phyloP scores from a whole-genome alignment of 306 rosid species.

The Fagus sylvatica region DNA sequence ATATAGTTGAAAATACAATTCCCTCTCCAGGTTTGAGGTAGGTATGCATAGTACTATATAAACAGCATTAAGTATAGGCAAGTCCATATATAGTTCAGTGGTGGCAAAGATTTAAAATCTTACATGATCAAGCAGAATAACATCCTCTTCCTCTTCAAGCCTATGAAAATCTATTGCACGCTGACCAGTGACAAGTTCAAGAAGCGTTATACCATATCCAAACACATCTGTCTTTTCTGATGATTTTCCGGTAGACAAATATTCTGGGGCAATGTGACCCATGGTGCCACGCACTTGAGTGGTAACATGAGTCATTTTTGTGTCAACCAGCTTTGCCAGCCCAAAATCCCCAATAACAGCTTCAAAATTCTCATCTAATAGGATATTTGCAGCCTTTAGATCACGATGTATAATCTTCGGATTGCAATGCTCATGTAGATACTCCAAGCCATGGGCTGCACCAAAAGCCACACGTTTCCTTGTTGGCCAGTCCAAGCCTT shows the following conservation, averaged over 20 bases:
- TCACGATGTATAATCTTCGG: conserved; percentile 96
- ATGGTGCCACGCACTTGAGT: conserved; percentile 95
- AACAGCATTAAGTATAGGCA: neutral
- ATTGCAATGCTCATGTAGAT: conserved; percentile 83
- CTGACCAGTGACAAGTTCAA: conserved; percentile 86
- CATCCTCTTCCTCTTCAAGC: conserved; percentile 92
- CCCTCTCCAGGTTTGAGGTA: too few relatives aligned
- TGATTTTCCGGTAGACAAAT: conserved; percentile 87
- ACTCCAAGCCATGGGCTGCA: conserved; percentile 72
- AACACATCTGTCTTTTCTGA: conserved; percentile 91
- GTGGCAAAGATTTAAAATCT: conserved; percentile 16
- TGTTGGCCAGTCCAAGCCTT: conserved; percentile 58
- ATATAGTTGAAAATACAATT: too few relatives aligned
- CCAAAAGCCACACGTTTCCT: conserved; percentile 57
- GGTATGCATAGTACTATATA: too few relatives aligned
- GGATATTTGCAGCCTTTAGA: conserved; percentile 91
- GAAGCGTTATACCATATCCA: conserved; percentile 94
- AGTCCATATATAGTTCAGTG: neutral
- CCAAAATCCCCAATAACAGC: conserved; percentile 96
- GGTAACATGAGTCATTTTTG: conserved; percentile 79
- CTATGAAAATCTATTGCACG: conserved; percentile 86
- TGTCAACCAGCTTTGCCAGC: conserved; percentile 74
- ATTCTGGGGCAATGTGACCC: conserved; percentile 99
- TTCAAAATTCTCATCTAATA: conserved; percentile 80
- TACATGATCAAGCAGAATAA: conserved; percentile 92